Conservation (phyloP, 306 rosid species). For the Lathyrus oleraceus region DNA sequence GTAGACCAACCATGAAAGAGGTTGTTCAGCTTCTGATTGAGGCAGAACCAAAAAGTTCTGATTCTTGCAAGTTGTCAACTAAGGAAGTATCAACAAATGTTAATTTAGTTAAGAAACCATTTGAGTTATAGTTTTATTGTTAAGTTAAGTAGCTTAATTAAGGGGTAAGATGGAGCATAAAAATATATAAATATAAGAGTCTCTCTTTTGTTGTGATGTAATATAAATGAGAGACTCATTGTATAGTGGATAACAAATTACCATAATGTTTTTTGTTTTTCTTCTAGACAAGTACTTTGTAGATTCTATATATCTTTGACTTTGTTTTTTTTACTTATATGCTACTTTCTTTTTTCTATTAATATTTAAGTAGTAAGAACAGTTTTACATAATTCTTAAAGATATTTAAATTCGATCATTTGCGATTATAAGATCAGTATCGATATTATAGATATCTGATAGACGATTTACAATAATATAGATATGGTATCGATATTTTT, state of each 20-base stretch:
- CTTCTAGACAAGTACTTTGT: constrained; percentile 46
- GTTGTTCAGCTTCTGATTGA: constrained; percentile 75
- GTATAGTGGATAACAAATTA: constrained; percentile 33
- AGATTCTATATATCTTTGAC: constrained; percentile 44
- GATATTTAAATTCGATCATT: neutral
- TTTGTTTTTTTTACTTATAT: constrained; percentile 13
- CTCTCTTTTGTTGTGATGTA: constrained; percentile 34
- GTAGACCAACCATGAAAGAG: constrained; percentile 92
- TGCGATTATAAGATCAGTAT: neutral
- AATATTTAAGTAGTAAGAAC: neutral
- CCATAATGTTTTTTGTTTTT: constrained; percentile 35
- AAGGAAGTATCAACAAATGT: constrained; percentile 58
- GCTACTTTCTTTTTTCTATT: constrained; percentile 17
- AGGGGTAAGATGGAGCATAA: constrained; percentile 32
- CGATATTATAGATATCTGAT: too few species aligned
- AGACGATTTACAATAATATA: too few species aligned
- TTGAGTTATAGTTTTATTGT: constrained; percentile 40
- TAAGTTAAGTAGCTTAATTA: constrained; percentile 25
- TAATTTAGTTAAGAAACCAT: constrained; percentile 45
- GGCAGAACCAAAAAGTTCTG: constrained; percentile 58
- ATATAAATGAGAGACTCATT: constrained; percentile 35
- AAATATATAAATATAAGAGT: neutral
- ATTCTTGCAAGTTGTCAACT: constrained; percentile 59
- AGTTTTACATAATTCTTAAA: too few species aligned
- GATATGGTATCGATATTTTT: neutral